Conservation (phyloP, 2,329 filamentous ascomycete species). For the Botrytis fabae region DNA sequence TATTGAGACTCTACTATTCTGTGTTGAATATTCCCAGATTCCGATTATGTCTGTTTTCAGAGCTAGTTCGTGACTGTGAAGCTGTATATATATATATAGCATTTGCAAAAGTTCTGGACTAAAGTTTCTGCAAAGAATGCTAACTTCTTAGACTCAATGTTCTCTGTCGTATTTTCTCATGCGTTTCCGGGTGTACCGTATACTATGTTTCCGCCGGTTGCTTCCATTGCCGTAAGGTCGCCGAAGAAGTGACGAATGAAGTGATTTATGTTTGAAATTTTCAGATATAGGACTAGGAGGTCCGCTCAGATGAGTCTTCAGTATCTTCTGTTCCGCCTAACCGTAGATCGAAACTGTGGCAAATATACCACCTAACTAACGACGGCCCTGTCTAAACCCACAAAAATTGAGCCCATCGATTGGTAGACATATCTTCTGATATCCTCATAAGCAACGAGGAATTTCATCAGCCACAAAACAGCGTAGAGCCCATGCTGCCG, state of each 20-base stretch:
- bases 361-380: not conserved
- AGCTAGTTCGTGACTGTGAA: not conserved
- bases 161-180: not conserved
- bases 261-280: not conserved
- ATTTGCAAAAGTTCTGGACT: not conserved
- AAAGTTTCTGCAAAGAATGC: not conserved
- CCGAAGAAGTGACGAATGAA: not conserved
- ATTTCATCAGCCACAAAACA: too few relatives aligned
- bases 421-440: not conserved
- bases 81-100: too few relatives aligned
- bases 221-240: not conserved
- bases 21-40: not conserved
- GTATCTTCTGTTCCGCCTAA: not conserved
- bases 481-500: not conserved
- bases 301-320: not conserved
- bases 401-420: not conserved
- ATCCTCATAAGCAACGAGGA: not conserved
- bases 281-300: too few relatives aligned
- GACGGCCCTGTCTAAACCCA: not conserved
- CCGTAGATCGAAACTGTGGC: not conserved
- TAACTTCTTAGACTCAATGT: not conserved
- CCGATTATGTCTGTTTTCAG: not conserved
- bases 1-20: not conserved
- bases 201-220: not conserved
- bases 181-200: not conserved